Percentiles rank a stretch among this genome's conserved stretches.
These are phyloP conservation scores for Phoenix dactylifera DNA, from an alignment of 176 grass and related monocot genomes.

Conservation along the genomic window DNA sequence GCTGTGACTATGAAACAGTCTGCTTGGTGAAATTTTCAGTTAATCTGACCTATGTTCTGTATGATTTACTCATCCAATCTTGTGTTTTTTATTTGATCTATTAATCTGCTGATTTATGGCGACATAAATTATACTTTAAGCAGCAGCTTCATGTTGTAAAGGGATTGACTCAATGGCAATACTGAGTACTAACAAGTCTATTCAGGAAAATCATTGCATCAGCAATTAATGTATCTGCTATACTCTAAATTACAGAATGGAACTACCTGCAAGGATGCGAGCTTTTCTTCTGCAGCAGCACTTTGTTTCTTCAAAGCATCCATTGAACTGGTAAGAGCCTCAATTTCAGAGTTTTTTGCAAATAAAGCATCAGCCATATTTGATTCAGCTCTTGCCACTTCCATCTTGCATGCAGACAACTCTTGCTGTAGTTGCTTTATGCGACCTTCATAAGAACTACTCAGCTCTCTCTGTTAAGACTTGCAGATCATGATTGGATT, in stretches of 20 bases:
- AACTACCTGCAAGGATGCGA: slow-evolving; percentile 61
- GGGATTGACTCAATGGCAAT: too few relatives aligned
- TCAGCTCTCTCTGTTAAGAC: slow-evolving; percentile 74
- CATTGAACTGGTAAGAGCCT: slow-evolving; percentile 61
- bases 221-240: too few relatives aligned
- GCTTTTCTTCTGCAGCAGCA: slow-evolving; percentile 59
- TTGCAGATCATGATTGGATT: slow-evolving; percentile 18
- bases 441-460: slow-evolving; percentile 59
- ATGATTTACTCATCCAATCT: too few relatives aligned
- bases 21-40: too few relatives aligned
- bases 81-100: too few relatives aligned
- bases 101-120: too few relatives aligned
- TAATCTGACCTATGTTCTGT: too few relatives aligned
- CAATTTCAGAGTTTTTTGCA: slow-evolving; percentile 92
- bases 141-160: too few relatives aligned
- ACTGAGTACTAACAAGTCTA: too few relatives aligned
- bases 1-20: too few relatives aligned
- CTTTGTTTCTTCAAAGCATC: slow-evolving; percentile 80
- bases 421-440: slow-evolving; percentile 88
- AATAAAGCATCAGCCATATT: slow-evolving; percentile 96
- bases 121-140: too few relatives aligned
- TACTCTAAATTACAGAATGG: not conserved
- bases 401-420: slow-evolving; percentile 58
- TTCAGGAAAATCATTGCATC: too few relatives aligned
- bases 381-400: slow-evolving; percentile 79